Percentiles rank a stretch among this genome's conserved stretches.
These are phyloP conservation scores for Geotrichum cucujoidarum DNA, from an alignment of 1,139 yeast genomes.

Conservation along the genomic window DNA sequence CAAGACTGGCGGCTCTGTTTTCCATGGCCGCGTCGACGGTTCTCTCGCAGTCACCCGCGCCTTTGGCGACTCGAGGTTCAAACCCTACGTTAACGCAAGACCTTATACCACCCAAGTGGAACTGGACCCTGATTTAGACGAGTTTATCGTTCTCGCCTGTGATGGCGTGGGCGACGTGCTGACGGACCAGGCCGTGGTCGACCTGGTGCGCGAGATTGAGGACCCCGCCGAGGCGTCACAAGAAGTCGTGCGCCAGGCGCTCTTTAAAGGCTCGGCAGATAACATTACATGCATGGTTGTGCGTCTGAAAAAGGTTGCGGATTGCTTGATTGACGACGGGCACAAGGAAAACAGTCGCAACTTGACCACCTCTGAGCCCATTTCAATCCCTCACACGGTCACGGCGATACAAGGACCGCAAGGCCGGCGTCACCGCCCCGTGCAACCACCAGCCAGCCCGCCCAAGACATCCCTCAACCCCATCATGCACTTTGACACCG, in stretches of 20 bases:
- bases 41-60: constrained; percentile 84
- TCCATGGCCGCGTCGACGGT: constrained; percentile 70
- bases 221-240: constrained; percentile 63
- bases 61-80: constrained; percentile 78
- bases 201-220: constrained; percentile 47
- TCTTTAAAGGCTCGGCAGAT: constrained; percentile 69
- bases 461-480: no score
- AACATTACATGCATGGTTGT: constrained; percentile 83
- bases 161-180: constrained; percentile 94
- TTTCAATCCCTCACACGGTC: constrained; percentile 4
- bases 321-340: not conserved
- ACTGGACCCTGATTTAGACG: constrained; percentile 45
- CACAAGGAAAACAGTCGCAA: not conserved
- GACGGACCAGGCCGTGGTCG: constrained; percentile 70
- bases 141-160: constrained; percentile 77
- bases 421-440: no score
- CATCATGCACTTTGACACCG: no score
- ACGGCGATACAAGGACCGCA: no score
- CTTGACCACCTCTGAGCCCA: not conserved
- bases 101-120: constrained; percentile 60
- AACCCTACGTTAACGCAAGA: constrained; percentile 66
- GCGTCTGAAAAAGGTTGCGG: constrained; percentile 25
- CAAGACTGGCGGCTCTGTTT: constrained; percentile 67
- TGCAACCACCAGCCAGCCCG: no score
- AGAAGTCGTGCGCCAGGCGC: constrained; percentile 61